phyloP scores from a whole-genome alignment of 1,139 yeast species.

The Suhomyces wounanorum region DNA sequence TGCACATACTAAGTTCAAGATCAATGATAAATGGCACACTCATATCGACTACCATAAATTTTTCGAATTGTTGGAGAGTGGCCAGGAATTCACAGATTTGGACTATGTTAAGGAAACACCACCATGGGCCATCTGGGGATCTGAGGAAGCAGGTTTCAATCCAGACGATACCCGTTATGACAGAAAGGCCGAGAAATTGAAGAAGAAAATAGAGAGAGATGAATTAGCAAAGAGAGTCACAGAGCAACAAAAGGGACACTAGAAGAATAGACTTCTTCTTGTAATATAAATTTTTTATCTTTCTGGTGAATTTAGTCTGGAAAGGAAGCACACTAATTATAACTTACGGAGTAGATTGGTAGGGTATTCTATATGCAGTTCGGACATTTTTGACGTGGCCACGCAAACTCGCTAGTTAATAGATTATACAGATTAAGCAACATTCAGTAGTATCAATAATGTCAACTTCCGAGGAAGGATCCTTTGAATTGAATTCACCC shows the following conservation, averaged over 20 bases:
- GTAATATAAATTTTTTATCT: background rate
- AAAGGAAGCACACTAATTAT: background rate
- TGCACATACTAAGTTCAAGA: slow-evolving; percentile 72
- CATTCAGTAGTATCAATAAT: background rate
- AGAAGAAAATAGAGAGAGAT: slow-evolving; percentile 47
- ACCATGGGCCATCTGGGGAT: slow-evolving; percentile 89
- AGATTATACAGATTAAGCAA: background rate
- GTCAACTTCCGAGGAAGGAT: slow-evolving; percentile 1
- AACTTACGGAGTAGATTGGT: no score
- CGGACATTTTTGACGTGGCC: background rate
- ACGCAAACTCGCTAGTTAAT: background rate
- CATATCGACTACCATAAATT: slow-evolving; percentile 83
- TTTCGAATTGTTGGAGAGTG: slow-evolving; percentile 67
- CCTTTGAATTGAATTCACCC: slow-evolving; percentile 3
- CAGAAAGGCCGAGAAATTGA: slow-evolving; percentile 65
- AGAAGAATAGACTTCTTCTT: slow-evolving; percentile 4
- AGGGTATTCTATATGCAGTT: no score
- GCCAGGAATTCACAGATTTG: slow-evolving; percentile 68
- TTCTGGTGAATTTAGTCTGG: background rate
- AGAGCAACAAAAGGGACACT: slow-evolving; percentile 2
- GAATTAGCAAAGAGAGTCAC: slow-evolving; percentile 15
- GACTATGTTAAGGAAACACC: slow-evolving; percentile 85
- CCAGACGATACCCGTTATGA: slow-evolving; percentile 77
- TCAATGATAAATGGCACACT: slow-evolving; percentile 79
- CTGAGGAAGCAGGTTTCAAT: slow-evolving; percentile 82